Percentiles rank a stretch among this genome's conserved stretches.
phyloP scores from a whole-genome alignment of 257 asterid genomes.

The Przewalskia tangutica region DNA sequence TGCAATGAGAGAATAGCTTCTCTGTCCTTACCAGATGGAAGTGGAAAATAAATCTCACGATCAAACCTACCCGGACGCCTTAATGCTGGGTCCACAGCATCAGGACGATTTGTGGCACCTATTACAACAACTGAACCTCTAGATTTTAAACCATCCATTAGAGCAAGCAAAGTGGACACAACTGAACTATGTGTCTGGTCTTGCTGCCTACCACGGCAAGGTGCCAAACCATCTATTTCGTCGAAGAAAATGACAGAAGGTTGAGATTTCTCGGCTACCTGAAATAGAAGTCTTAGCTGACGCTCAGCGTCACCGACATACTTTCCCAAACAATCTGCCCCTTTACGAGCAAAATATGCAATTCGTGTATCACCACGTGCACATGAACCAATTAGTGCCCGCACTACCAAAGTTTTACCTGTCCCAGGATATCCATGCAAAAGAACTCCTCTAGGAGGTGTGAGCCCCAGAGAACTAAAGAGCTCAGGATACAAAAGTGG shows the following conservation, averaged over 20 bases:
- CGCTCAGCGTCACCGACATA: constrained; percentile 99
- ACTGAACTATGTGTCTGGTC: constrained; percentile 99
- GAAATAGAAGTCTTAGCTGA: constrained; percentile 87
- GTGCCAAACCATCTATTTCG: constrained; percentile 99
- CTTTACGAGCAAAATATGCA: constrained; percentile 98
- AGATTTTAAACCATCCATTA: constrained; percentile 96
- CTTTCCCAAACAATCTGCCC: constrained; percentile 98
- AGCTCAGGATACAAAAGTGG: constrained; percentile 91
- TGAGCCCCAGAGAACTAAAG: constrained; percentile 71
- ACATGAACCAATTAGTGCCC: constrained; percentile 95
- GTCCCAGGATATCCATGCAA: constrained; percentile 99
- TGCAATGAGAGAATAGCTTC: constrained; percentile 85
- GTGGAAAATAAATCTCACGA: constrained; percentile 88
- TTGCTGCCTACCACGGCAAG: constrained; percentile 80
- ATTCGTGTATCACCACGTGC: constrained; percentile 92
- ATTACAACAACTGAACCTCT: constrained; percentile 97
- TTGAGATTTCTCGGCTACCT: constrained; percentile 97
- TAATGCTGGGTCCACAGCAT: constrained; percentile 93
- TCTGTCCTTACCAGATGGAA: constrained; percentile 85
- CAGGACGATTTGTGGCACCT: constrained; percentile 99
- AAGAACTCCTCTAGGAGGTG: constrained; percentile 98
- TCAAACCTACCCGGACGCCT: constrained; percentile 99
- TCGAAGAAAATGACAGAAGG: constrained; percentile 97
- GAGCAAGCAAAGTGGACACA: constrained; percentile 92
- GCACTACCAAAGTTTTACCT: constrained; percentile 95